phyloP scores from a whole-genome alignment of 2,329 filamentous ascomycete genomes.

The Epichloe uncinata region DNA sequence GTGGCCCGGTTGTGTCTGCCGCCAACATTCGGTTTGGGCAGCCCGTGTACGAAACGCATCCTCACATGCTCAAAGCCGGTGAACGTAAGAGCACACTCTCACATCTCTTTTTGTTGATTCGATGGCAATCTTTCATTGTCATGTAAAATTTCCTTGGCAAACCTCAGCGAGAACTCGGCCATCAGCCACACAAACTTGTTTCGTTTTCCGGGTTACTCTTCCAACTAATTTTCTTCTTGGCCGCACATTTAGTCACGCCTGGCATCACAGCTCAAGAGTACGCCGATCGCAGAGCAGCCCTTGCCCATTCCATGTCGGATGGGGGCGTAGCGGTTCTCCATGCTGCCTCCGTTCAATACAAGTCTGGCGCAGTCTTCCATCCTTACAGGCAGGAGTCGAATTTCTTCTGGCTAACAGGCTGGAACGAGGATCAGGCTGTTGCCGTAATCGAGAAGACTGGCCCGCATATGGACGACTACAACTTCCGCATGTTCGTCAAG shows the following conservation, averaged over 20 bases:
- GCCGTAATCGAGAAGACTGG: constrained; percentile 62
- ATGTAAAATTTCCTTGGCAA: too few species aligned
- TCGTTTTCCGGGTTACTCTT: background rate
- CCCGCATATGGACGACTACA: constrained; percentile 47
- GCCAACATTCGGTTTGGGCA: constrained; percentile 80
- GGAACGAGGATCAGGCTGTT: constrained; percentile 78
- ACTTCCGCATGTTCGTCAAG: constrained; percentile 77
- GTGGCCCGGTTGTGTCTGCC: constrained; percentile 41
- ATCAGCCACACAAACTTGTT: background rate
- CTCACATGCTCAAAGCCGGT: constrained; percentile 71
- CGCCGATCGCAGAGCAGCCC: constrained; percentile 65
- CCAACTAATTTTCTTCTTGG: background rate
- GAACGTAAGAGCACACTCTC: constrained; percentile 45
- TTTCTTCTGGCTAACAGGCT: constrained; percentile 92
- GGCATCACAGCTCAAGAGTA: constrained; percentile 92
- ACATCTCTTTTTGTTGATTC: constrained; percentile 2
- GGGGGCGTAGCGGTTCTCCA: constrained; percentile 70
- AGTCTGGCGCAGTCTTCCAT: constrained; percentile 87
- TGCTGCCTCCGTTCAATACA: constrained; percentile 70
- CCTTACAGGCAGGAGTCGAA: constrained; percentile 92
- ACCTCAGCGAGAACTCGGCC: too few species aligned
- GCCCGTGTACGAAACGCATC: constrained; percentile 90
- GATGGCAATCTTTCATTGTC: too few species aligned
- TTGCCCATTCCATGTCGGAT: constrained; percentile 64
- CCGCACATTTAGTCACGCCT: constrained; percentile 56